Evolutionary conservation across 345 rosid genomes (phyloP), one percentile per base, ranked within the genome.

Genomic region (Citrus maxima): DNA sequence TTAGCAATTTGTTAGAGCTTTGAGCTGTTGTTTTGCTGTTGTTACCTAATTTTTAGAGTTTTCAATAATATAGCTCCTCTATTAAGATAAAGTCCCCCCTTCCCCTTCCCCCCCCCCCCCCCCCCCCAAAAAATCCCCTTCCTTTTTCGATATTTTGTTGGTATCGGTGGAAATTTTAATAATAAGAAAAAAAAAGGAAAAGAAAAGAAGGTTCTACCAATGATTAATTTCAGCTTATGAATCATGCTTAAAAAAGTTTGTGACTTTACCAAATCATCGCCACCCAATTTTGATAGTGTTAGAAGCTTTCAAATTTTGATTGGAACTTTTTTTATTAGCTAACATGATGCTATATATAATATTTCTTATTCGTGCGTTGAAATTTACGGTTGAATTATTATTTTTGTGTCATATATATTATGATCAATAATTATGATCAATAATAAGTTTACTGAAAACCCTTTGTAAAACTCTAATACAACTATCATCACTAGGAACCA

Each of bases 21-120:
- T 83, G 81, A 64, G 67, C 49, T 61, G 81, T 16, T 34, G 51
- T 34, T 30, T 32, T 27, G 67, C 49, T 61, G 81, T 16, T 34
- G 51, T 34, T 32, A 49, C 38, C 35, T 42, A 28, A 35, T 18
- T 3, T 42, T 40, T 18, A 38, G 60, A 9, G 8, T 35, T 67
- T 67, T 21, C 28, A 66, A 66, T 22, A 38, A 21, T 67, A n/a
- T 22, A 68, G 30, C 25, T 28, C 16, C 24, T 65, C 14, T 65
- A 4, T 66, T 55, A 10, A 66, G 1, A 54, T n/a, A 54, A 22
- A 21, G 42, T 34, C 0, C 34, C 5, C 35, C 1, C n/a, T n/a
- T n/a, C n/a, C n/a, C n/a, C n/a, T n/a, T n/a, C n/a, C n/a, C n/a
- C 35, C 5, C 5, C 35, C 34, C 34, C 6, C 35, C 35, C 35